Conservation (phyloP, 352 stramenopile genomes). For the Pythium rhizo-oryzae region DNA sequence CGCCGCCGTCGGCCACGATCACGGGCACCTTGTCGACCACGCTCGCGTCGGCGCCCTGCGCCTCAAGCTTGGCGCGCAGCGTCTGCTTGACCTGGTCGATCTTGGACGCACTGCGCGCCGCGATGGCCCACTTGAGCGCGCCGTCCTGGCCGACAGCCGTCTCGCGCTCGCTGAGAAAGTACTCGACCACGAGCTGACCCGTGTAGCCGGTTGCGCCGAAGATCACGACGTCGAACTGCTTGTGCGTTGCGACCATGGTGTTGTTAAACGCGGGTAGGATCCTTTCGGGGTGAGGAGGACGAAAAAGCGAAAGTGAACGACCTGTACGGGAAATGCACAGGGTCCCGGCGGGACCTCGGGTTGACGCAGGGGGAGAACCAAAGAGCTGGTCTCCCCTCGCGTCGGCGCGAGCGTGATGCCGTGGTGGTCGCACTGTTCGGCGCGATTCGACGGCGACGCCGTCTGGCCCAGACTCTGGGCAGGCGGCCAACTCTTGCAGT, state of each 20-base stretch:
- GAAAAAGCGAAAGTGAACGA: background rate
- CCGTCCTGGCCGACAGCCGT: slow-evolving; percentile 12
- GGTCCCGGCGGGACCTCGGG: too few relatives aligned
- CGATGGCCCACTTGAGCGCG: slow-evolving; percentile 79
- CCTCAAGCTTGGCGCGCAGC: slow-evolving; percentile 32
- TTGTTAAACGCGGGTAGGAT: too few relatives aligned
- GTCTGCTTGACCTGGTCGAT: slow-evolving; percentile 35
- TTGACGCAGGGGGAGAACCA: too few relatives aligned
- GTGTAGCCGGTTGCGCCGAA: slow-evolving; percentile 88
- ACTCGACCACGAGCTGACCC: slow-evolving; percentile 59
- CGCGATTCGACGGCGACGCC: too few relatives aligned
- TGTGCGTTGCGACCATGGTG: background rate
- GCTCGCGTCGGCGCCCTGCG: slow-evolving; percentile 4
- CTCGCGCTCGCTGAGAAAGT: slow-evolving; percentile 58
- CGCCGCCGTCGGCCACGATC: slow-evolving; percentile 46
- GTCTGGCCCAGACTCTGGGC: background rate
- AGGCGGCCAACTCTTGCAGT: background rate
- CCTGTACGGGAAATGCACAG: too few relatives aligned
- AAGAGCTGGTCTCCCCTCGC: too few relatives aligned
- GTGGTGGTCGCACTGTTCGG: too few relatives aligned
- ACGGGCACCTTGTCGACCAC: slow-evolving; percentile 38
- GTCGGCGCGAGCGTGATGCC: too few relatives aligned
- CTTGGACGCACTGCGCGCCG: slow-evolving; percentile 69
- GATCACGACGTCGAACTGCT: slow-evolving; percentile 58
- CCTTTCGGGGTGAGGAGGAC: background rate